Base-by-base conservation (phyloP, 371 early-diverging fungal species). In the Funneliformis caledonium region DNA sequence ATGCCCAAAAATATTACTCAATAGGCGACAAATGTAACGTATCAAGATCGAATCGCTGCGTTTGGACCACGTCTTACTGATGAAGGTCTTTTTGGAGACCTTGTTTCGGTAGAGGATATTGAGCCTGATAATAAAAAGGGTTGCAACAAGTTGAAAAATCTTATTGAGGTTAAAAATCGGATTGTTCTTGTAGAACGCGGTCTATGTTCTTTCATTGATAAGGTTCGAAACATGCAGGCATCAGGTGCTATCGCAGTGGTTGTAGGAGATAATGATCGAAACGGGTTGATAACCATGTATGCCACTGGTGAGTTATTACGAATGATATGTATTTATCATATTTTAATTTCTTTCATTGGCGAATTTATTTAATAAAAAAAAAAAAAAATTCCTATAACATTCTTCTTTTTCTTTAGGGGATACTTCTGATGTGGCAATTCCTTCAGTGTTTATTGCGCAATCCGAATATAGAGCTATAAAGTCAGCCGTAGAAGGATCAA, bases 201-300 rank as follows among this genome's bases (percentile, higher is more conserved):
- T 14, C 88, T 89, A 19, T 97, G 97, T 82, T 89, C 93, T 3
- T 97, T 97, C 84, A 88, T 93, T 56, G 93, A 94, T 6, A 97
- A 97, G 83, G 93, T 97, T 19, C 89, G 96, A 65, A 91, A 91
- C 72, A 95, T 97, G 96, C 96, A 97, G 86, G 83, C 82, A 26
- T 90, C 92, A 43, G 97, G 97, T 37, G 96, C 96, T 0, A 86
- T 87, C n/a, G 97, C 94, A 2, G 96, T 97, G 10, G 89, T 95
- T 14, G 95, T 97, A 4, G 97, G 97, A 37, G 96, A 96, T 85
- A 90, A 92, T 70, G 89, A 90, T 68, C 87, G 88, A 69, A 86
- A 89, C 68, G 90, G 92, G 65, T 92, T 95, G 80, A 89, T 97
- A 77, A 96, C 96, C 78, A 97, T 97, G 97, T 96, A 94, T 86